A percentile compares a stretch with the other conserved stretches of the same genome.
Conservation (phyloP, 2,329 filamentous ascomycete species). For the Colletotrichum brevisporum region DNA sequence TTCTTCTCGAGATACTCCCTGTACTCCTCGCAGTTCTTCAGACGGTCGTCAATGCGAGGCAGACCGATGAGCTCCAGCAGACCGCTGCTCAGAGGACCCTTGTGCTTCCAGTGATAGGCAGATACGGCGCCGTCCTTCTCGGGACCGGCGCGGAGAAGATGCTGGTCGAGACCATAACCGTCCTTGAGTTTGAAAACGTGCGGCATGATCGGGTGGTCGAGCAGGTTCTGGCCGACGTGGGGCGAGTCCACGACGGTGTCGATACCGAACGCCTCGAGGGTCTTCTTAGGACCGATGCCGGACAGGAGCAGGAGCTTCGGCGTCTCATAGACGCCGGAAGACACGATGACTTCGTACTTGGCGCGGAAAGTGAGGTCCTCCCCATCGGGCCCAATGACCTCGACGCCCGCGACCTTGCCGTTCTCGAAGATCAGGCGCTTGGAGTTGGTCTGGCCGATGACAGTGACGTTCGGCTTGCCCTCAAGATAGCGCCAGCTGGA, state of each 20-base stretch:
- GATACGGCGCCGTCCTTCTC: slow-evolving; percentile 51
- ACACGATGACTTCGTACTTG: slow-evolving; percentile 63
- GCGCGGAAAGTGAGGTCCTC: slow-evolving; percentile 62
- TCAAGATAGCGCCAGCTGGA: slow-evolving; percentile 65
- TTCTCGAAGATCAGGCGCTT: slow-evolving; percentile 68
- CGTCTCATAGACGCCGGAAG: slow-evolving; percentile 71
- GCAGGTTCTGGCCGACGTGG: slow-evolving; percentile 75
- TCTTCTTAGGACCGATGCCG: slow-evolving; percentile 70
- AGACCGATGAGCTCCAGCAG: slow-evolving; percentile 68
- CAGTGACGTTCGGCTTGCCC: slow-evolving; percentile 68
- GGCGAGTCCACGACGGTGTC: slow-evolving; percentile 67
- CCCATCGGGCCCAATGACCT: slow-evolving; percentile 55
- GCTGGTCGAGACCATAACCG: slow-evolving; percentile 55
- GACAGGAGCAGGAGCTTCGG: slow-evolving; percentile 76
- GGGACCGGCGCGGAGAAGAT: slow-evolving; percentile 55
- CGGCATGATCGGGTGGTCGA: slow-evolving; percentile 72
- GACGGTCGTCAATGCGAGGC: slow-evolving; percentile 68
- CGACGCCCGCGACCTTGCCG: slow-evolving; percentile 60
- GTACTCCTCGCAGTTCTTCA: slow-evolving; percentile 65
- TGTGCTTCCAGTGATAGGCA: slow-evolving; percentile 54
- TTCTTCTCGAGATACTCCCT: slow-evolving; percentile 56
- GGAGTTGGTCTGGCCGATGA: slow-evolving; percentile 62
- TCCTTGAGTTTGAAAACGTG: slow-evolving; percentile 63
- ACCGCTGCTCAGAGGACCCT: slow-evolving; percentile 57
- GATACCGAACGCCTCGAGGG: slow-evolving; percentile 69